Base-by-base conservation (phyloP, 805 yeast species). In the Wickerhamomyces sydowiorum region DNA sequence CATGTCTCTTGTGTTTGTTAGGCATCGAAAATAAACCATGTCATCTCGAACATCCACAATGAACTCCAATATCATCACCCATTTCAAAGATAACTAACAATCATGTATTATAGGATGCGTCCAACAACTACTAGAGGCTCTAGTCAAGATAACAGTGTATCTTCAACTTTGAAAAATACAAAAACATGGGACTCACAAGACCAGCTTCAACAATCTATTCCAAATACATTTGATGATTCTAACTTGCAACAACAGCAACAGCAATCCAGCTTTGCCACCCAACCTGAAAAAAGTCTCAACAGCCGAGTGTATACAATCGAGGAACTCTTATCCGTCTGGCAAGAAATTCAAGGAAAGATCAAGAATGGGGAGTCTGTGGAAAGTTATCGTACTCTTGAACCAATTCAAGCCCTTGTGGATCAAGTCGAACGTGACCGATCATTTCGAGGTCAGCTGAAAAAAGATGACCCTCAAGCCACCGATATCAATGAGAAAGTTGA, bases 271-370 rank as follows among this genome's bases (percentile, higher is more conserved):
- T 10, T 23, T 23, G 7, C 25, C 38, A 18, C 20, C 28, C 15
- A 20, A 31, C 25, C 36, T 18, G 22, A 21, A 14, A 27, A 28
- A 36, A 23, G 28, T 31, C 15, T 18, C 33, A 32, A 21, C 23
- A 5, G 78, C 27, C 61, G 62, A 43, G 60, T 61, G 22, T 78
- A 80, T 51, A 52, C 76, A 7, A 62, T 77, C 58, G 68, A 70
- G 23, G 78, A 80, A 49, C 69, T 80, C 48, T 67, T 80, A 45
- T 62, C 69, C 19, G 70, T 78, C 12, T 80, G 81, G 73, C 57
- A 66, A 18, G 61, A 68, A 60, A 55, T 64, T 27, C 52, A 55
- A 7, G 50, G 57, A 25, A 57, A 63, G 34, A 54, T 58, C 27
- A 57, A 64, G 30, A 45, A 45, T 22, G 51, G 48, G 10, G 57